Evolutionary conservation across 352 stramenopile genomes (phyloP).

Genomic region (Phytophthora pseudosyringae): DNA sequence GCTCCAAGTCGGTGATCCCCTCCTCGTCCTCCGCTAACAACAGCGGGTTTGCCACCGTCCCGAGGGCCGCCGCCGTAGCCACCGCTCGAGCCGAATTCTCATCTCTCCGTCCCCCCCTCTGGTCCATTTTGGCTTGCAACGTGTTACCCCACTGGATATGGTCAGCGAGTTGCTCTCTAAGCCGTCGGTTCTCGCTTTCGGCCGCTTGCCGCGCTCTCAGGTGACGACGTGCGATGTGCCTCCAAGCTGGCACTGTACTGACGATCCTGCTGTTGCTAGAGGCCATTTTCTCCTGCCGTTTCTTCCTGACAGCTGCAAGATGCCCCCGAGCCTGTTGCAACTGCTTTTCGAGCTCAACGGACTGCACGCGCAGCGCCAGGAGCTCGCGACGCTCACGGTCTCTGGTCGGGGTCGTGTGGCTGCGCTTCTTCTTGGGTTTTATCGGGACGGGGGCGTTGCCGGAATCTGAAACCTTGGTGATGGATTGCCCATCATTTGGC

Average conservation of each 20-base stretch:
- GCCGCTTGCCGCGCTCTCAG: slow-evolving; percentile 24
- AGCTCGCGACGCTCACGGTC: slow-evolving; percentile 44
- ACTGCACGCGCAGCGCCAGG: slow-evolving; percentile 32
- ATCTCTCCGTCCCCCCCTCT: background rate
- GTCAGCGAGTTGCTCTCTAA: slow-evolving; percentile 22
- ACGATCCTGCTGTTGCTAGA: slow-evolving; percentile 27
- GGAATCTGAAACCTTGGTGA: slow-evolving; percentile 5
- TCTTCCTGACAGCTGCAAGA: slow-evolving; percentile 15
- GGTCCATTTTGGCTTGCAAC: slow-evolving; percentile 28
- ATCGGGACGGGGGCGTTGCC: background rate
- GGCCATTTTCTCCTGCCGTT: slow-evolving; percentile 6
- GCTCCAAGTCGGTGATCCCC: slow-evolving; percentile 33
- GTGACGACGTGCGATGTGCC: slow-evolving; percentile 37
- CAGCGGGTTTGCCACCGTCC: slow-evolving; percentile 20
- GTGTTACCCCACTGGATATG: slow-evolving; percentile 30
- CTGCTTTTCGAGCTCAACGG: slow-evolving; percentile 23
- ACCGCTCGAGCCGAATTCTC: slow-evolving; percentile 12
- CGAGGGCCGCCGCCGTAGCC: slow-evolving; percentile 17
- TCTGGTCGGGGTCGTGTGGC: slow-evolving; percentile 38
- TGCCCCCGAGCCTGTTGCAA: slow-evolving; percentile 21
- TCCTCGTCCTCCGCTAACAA: slow-evolving; percentile 33
- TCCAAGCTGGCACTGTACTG: slow-evolving; percentile 33
- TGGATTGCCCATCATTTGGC: background rate
- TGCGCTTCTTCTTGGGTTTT: slow-evolving; percentile 39
- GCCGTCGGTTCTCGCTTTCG: slow-evolving; percentile 31